Evolutionary conservation across 2,329 filamentous ascomycete species (phyloP), one percentile per base, ranked within the genome.

Genomic region (Talaromyces piceae): DNA sequence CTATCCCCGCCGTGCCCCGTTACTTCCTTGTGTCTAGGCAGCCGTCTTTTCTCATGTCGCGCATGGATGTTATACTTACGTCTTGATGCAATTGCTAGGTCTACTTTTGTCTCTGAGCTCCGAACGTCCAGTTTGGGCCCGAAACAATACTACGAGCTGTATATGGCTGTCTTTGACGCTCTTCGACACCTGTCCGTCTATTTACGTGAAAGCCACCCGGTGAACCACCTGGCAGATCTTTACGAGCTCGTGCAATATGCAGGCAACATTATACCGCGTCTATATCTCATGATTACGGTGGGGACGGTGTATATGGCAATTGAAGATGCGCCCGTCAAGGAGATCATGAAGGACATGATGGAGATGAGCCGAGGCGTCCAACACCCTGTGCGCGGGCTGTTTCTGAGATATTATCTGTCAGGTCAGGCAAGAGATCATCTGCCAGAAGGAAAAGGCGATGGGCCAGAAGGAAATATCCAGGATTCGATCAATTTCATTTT

Each of bases 291-390:
- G 94, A 93, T 98, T 64, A 98, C 94, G 0, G 94, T 98, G 33
- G 93, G 93, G 53, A 98, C 93, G 2, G 94, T 95, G 45, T 98
- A 98, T 76, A 98, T 98, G 93, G 86, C 88, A 23, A 94, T 98
- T 65, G 87, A 93, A 63, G 93, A 97, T 78, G 93, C 94, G 53
- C 93, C 93, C 0, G 93, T 98, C 60, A 98, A 98, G 74, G 93
- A 98, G 76, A 89, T 98, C 56, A 98, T 98, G 93, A 98, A 98
- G 73, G 93, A 98, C 70, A 98, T 98, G 93, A 98, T 98, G 93
- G 93, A 98, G 72, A 98, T 98, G 93, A 97, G 90, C 72, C 82
- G 93, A 57, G 93, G 93, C 51, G 91, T 98, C 20, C 93, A 98
- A 66, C 93, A 98, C 70, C 93, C 93, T 13, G 91, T 96, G 56